Conservation (phyloP, 2,329 filamentous ascomycete species). For the Epichloe coenophiala region DNA sequence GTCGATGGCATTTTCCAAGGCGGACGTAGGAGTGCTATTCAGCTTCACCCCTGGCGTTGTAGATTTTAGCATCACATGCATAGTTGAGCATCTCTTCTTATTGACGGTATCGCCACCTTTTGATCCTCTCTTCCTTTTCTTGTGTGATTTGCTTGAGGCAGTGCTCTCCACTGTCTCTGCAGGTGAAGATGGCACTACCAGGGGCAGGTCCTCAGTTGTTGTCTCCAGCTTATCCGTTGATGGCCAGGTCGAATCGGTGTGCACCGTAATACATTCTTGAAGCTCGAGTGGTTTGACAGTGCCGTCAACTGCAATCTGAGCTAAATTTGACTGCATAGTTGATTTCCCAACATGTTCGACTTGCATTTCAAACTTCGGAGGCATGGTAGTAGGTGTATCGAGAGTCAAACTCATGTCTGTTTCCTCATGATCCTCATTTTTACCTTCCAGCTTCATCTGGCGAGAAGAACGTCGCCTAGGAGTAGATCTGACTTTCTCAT, state of each 20-base stretch:
- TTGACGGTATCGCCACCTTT: conserved; percentile 10
- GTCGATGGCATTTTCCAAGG: background rate
- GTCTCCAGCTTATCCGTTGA: conserved; percentile 7
- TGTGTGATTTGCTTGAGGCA: background rate
- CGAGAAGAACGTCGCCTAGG: conserved; percentile 2
- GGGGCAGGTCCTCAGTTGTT: conserved; percentile 5
- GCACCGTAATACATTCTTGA: conserved; percentile 12
- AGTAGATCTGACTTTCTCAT: background rate
- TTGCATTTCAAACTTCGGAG: background rate
- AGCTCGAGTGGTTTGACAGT: background rate
- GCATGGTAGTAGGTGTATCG: conserved; percentile 4
- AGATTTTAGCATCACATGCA: background rate
- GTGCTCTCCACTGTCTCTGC: conserved; percentile 1
- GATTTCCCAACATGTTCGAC: background rate
- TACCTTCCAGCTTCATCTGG: background rate
- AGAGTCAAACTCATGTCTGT: background rate
- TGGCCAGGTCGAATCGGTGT: conserved; percentile 8
- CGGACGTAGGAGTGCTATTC: background rate
- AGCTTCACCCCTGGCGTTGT: background rate
- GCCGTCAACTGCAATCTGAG: background rate
- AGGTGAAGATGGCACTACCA: conserved; percentile 15
- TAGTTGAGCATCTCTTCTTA: conserved; percentile 17
- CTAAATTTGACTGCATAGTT: background rate
- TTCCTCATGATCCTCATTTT: background rate
- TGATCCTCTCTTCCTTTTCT: conserved; percentile 18